A percentile compares a stretch with the other conserved stretches of the same genome.
Evolutionary conservation across 176 grass and related monocot genomes (phyloP).

Genomic region (Rhipidocladum racemiflorum): DNA sequence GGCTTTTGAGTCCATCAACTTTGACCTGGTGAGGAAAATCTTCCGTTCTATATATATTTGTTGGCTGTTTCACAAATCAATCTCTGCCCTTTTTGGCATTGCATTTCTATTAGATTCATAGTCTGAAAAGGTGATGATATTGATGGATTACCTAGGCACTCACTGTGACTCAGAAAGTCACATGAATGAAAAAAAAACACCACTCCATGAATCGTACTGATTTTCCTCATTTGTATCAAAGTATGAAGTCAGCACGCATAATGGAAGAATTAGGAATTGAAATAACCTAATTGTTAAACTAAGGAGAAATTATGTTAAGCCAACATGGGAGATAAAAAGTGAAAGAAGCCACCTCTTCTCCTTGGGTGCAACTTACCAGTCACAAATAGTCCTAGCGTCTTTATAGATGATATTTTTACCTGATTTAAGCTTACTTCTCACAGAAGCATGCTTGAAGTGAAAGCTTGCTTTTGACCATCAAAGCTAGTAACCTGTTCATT

Average conservation of each 20-base stretch:
- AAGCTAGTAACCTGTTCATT: neutral
- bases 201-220: neutral
- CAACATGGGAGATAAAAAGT: neutral
- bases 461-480: slow-evolving; percentile 20
- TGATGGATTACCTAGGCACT: neutral
- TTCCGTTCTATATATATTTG: no score
- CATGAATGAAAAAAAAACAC: neutral
- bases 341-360: neutral
- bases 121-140: neutral
- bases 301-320: neutral
- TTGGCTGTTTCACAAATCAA: neutral
- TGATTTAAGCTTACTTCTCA: slow-evolving; percentile 4
- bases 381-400: neutral
- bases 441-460: neutral
- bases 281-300: neutral
- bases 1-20: slow-evolving; percentile 70
- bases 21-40: slow-evolving; percentile 67
- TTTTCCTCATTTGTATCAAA: neutral
- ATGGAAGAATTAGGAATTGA: neutral
- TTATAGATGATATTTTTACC: neutral
- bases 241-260: neutral
- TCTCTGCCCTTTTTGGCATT: neutral
- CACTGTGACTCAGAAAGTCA: neutral
- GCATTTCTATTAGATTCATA: neutral
- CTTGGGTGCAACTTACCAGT: neutral